Evolutionary conservation across 192 early-diverging fungal species (phyloP), one percentile per base, ranked within the genome.

Genomic region (Backusella psychrophila): DNA sequence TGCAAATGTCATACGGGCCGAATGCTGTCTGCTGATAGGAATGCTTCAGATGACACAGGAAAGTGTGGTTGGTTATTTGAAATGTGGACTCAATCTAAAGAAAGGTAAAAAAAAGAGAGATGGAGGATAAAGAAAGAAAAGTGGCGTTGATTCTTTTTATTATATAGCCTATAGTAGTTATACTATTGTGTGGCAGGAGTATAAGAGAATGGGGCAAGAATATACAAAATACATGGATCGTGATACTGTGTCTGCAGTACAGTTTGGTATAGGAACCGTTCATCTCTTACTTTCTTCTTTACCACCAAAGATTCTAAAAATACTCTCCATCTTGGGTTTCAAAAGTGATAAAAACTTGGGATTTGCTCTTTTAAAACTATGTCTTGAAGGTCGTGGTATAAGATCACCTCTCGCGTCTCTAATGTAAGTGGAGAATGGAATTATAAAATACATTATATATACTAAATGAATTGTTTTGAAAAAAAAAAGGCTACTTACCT

Each of bases 1-100:
- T n/a, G 85, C 83, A 7, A 72, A 78, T 29, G 82, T 83, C 1
- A 72, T 88, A 17, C 75, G 82, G 19, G 87, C 87, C 19, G 87
- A 88, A 66, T 59, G 81, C n/a, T 78, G 82, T 72, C 56, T 88
- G 19, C 8, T 86, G 42, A 88, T 84, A 6, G 80, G 84, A 0
- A 59, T 88, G 69, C 78, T 88, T 72, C 73, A 85, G 53, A 75
- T 88, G 76, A 59, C 80, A 0, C 87, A 88, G 31, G 87, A 88
- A 68, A 86, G 75, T 38, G 78, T 86, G 12, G 75, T 84, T 59
- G 84, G 85, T 7, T 88, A 86, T 74, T 76, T 86, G 4, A 88
- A 86, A 69, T 81, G 79, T 23, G 87, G 85, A 9, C 41, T 88
- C 46, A 86, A 86, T 65, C 38, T 87, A 41, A 79, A 83, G 44